phyloP scores from a whole-genome alignment of 345 rosid genomes.

The Adansonia digitata region DNA sequence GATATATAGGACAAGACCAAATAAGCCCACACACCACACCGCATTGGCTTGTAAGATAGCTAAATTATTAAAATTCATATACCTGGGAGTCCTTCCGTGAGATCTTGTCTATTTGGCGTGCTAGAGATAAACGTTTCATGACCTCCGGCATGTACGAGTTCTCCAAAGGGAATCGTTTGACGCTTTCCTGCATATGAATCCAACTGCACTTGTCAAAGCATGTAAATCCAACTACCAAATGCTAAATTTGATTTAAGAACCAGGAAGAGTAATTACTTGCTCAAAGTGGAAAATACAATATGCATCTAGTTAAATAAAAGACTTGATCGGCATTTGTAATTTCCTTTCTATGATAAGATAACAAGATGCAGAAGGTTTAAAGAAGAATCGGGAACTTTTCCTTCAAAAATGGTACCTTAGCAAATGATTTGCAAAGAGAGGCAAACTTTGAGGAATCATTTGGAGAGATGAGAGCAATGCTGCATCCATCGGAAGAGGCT shows the following conservation, averaged over 20 bases:
- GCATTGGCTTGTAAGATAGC: not conserved
- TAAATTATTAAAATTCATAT: not conserved
- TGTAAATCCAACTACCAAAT: not conserved
- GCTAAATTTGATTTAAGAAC: not conserved
- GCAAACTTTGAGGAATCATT: slow-evolving; percentile 78
- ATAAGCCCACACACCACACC: not conserved
- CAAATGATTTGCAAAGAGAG: slow-evolving; percentile 80
- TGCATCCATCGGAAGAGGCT: slow-evolving; percentile 92
- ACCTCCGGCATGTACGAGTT: slow-evolving; percentile 85
- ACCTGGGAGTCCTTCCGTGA: slow-evolving; percentile 82
- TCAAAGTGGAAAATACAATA: slow-evolving; percentile 9
- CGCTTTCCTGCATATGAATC: slow-evolving; percentile 57
- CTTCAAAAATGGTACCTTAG: slow-evolving; percentile 48
- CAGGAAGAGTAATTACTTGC: not conserved
- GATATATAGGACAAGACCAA: not conserved
- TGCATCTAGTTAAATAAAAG: not conserved
- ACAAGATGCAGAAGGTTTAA: not conserved
- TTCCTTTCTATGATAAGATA: not conserved
- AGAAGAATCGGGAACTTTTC: slow-evolving; percentile 8
- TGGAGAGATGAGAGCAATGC: slow-evolving; percentile 77
- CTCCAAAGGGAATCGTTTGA: slow-evolving; percentile 77
- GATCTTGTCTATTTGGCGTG: slow-evolving; percentile 85
- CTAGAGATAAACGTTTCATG: slow-evolving; percentile 75
- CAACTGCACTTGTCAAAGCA: slow-evolving; percentile 7
- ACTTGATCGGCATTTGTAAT: not conserved